Percentiles rank a stretch among this genome's conserved stretches.
Evolutionary conservation across 2,329 filamentous ascomycete genomes (phyloP).

Genomic region (Cytospora schulzeri): DNA sequence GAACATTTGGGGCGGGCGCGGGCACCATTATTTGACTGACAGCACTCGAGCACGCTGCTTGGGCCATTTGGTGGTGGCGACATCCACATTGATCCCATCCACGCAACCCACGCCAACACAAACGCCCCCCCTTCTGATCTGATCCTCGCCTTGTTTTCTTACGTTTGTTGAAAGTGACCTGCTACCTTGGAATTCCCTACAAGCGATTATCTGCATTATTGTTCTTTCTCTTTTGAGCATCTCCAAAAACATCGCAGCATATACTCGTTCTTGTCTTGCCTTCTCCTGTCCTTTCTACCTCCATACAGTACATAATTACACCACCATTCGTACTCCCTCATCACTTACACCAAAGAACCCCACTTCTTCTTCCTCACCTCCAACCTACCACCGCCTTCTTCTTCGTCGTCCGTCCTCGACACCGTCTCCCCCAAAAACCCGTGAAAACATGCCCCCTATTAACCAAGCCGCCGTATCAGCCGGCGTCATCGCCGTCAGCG

Average conservation of each 20-base stretch:
- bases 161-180: neutral
- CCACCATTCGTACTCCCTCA: neutral
- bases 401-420: conserved; percentile 17
- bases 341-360: conserved; percentile 25
- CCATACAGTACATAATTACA: neutral
- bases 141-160: conserved; percentile 2
- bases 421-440: neutral
- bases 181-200: neutral
- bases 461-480: conserved; percentile 59
- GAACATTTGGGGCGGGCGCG: no score
- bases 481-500: conserved; percentile 59
- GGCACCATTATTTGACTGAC: no score
- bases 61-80: conserved; percentile 18
- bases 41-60: no score
- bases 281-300: no score
- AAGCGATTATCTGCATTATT: neutral
- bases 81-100: conserved; percentile 1
- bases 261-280: neutral
- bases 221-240: conserved; percentile 3
- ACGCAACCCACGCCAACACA: neutral
- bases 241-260: neutral
- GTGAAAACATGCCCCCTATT: conserved; percentile 54
- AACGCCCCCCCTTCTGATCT: neutral
- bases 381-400: neutral
- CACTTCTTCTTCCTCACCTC: conserved; percentile 16